Conservation (phyloP, 352 stramenopile species). For the Pythium insidiosum region DNA sequence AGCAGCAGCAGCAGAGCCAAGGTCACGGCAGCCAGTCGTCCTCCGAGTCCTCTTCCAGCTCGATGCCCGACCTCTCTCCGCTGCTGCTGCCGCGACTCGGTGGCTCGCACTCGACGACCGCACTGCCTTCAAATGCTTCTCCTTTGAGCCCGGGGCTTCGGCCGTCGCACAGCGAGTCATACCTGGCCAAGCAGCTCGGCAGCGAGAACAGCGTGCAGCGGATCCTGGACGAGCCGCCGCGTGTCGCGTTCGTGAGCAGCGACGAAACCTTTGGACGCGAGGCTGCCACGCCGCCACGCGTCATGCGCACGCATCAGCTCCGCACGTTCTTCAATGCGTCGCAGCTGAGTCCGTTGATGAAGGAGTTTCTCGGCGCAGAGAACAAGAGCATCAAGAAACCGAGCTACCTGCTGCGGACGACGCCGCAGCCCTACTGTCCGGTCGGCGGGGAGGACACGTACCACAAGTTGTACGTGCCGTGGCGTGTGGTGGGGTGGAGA, state of each 20-base stretch:
- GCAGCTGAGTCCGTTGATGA: conserved; percentile 73
- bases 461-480: conserved; percentile 44
- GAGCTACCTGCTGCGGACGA: conserved; percentile 70
- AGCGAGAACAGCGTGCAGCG: conserved; percentile 54
- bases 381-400: conserved; percentile 56
- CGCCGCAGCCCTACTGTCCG: conserved; percentile 49
- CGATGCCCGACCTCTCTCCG: conserved; percentile 17
- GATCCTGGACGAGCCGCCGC: conserved; percentile 47
- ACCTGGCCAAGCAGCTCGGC: conserved; percentile 32
- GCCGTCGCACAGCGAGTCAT: conserved; percentile 44
- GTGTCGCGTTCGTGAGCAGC: conserved; percentile 2
- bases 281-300: conserved; percentile 1
- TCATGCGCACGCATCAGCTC: conserved; percentile 51
- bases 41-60: background rate
- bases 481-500: background rate
- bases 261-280: background rate
- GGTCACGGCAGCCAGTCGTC: background rate
- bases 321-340: conserved; percentile 70
- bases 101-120: conserved; percentile 5
- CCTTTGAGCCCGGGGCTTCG: background rate
- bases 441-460: conserved; percentile 82
- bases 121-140: background rate
- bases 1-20: background rate
- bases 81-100: conserved; percentile 15
- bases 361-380: conserved; percentile 58